A percentile compares a stretch with the other conserved stretches of the same genome.
Conservation (phyloP, 164 flowering plant species). For the Akebia trifoliata region DNA sequence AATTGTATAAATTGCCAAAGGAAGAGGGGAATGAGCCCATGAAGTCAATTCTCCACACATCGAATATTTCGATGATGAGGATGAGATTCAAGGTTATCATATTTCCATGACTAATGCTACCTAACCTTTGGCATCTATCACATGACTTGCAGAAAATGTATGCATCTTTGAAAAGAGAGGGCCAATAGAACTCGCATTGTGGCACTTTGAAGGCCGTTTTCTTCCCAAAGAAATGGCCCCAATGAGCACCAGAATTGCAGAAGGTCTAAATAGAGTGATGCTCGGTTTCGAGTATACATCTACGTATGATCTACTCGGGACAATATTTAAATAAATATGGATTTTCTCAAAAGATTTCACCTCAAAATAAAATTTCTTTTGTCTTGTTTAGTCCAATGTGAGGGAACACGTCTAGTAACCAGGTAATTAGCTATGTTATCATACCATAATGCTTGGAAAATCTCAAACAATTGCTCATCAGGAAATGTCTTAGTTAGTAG, state of each 20-base stretch:
- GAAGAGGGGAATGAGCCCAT: neutral
- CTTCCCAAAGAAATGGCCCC: neutral
- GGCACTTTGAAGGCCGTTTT: neutral
- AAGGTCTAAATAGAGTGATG: neutral
- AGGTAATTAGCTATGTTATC: too few species aligned
- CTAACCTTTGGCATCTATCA: conserved; percentile 2
- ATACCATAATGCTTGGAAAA: neutral
- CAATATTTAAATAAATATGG: neutral
- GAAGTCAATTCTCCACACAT: too few species aligned
- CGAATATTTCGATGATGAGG: too few species aligned
- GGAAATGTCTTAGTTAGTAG: neutral
- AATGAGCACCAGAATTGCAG: neutral
- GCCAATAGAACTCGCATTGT: too few species aligned
- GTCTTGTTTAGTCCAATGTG: neutral
- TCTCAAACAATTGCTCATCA: neutral
- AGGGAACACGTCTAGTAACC: neutral
- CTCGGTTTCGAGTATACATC: neutral
- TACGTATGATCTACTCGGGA: neutral
- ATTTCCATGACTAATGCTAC: neutral
- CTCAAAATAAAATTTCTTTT: neutral
- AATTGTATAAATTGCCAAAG: neutral
- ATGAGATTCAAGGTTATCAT: neutral
- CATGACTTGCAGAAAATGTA: neutral
- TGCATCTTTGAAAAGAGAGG: too few species aligned
- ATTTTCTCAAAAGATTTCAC: neutral